Base-by-base conservation (phyloP, 2,329 filamentous ascomycete species). In the Penicillium sp. region DNA sequence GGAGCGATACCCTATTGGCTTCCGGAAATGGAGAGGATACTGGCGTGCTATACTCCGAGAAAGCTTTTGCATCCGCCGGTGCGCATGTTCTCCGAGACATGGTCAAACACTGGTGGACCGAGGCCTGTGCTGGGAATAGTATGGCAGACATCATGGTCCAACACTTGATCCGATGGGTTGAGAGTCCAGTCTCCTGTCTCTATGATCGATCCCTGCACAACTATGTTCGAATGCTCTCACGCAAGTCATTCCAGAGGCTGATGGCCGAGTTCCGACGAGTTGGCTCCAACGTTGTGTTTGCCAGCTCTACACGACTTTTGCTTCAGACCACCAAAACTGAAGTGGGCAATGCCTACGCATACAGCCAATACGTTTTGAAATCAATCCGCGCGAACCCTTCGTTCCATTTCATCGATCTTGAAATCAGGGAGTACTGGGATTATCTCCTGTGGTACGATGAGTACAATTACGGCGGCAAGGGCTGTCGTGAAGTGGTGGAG, bases 371-470 rank as follows among this genome's bases (percentile, higher is more conserved):
- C 76, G 96, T 99, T 60, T 84, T 99, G 68, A 97, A 97, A 78
- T 96, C 93, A 0, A 97, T 99, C 78, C 93, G 96, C 75, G 87
- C 87, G 55, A 97, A 97, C 69, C 92, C 95, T 0, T 83, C 97
- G 0, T 99, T 99, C 77, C 91, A 97, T 74, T 99, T 99, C 71
- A 87, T 99, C 61, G 95, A 99, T 68, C 82, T 99, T 3, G 91
- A 97, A 67, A 95, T 99, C 74, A 96, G 93, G 65, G 95, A 99
- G 72, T 99, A 97, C 75, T 99, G 95, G 95, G 95, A 99, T 74
- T 98, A 97, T 68, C 86, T 99, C 0, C 87, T 97, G 4, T 99
- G 95, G 95, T 98, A 98, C 65, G 95, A 99, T 66, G 91, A 97
- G 75, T 97, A 93, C 81, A 99, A 99, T 79, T 98, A 98, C 68